phyloP scores from a whole-genome alignment of 306 rosid genomes.

The Malus fusca region DNA sequence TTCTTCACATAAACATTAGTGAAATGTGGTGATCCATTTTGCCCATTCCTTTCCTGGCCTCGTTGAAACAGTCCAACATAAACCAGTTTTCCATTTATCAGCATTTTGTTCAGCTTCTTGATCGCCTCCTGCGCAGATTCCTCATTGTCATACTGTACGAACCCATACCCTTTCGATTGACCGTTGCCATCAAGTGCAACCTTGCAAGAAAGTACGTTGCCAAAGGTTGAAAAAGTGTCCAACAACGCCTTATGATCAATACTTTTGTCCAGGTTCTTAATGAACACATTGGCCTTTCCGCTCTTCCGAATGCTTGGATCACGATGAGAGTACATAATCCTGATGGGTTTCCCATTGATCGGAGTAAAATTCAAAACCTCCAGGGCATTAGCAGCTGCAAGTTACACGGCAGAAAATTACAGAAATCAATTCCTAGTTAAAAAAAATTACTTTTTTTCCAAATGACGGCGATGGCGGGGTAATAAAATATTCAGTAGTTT shows the following conservation, averaged over 20 bases:
- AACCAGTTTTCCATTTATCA: constrained; percentile 65
- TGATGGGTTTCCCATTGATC: constrained; percentile 67
- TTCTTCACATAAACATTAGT: constrained; percentile 79
- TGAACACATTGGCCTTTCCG: constrained; percentile 70
- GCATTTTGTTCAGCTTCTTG: constrained; percentile 56
- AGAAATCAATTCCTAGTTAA: background rate
- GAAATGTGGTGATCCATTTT: constrained; percentile 48
- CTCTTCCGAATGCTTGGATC: constrained; percentile 80
- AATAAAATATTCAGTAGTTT: too few relatives aligned
- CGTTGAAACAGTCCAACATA: constrained; percentile 57
- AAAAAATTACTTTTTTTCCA: background rate
- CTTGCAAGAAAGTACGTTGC: constrained; percentile 76
- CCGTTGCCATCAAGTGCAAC: constrained; percentile 62
- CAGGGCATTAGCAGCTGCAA: constrained; percentile 55
- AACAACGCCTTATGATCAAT: constrained; percentile 77
- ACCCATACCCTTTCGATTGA: constrained; percentile 73
- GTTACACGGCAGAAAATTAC: background rate
- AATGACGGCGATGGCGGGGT: background rate
- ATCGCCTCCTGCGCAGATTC: constrained; percentile 63
- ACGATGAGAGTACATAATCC: constrained; percentile 78
- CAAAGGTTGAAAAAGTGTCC: constrained; percentile 72
- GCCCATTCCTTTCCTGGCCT: constrained; percentile 43
- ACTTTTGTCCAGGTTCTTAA: constrained; percentile 61
- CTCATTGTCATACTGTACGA: constrained; percentile 70
- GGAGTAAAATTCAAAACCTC: constrained; percentile 53